Evolutionary conservation across 257 asterid genomes (phyloP), one percentile per base, ranked within the genome.

Genomic region (Solanum bulbocastanum): DNA sequence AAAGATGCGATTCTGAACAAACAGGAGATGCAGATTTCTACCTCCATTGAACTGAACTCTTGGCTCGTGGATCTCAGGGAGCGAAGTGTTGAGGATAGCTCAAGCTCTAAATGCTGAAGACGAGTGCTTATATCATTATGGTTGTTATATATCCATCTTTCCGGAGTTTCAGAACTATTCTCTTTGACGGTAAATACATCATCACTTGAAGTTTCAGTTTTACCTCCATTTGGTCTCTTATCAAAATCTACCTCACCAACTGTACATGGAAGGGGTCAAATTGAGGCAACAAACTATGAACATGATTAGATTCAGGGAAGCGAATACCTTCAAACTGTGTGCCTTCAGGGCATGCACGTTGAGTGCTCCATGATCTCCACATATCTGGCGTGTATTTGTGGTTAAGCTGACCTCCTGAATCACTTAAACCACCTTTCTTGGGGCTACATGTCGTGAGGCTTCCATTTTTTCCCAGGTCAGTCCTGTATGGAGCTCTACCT

Each of bases 301-400:
- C 42, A 82, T 62, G 72, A 83, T 60, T 68, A 46, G 60, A 83
- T 68, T 20, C 82, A 76, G 40, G 46, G 60, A 86, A 42, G 44
- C 83, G 36, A 58, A 75, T 72, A 94, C 98, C 98, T 95, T 96
- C 99, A 90, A 95, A 94, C 18, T 92, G 92, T 10, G 85, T 68
- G 83, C 86, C 79, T n/a, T 88, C 91, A 84, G 88, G 89, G 33
- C 95, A 96, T 62, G 98, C 93, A 75, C 95, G 92, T 27, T 88
- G 90, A 83, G 83, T 86, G 84, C 94, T 93, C 98, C 98, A 95
- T 69, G 91, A 89, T 92, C 93, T 94, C 99, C 99, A 94, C 56
- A 88, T 87, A 87, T 94, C 96, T 13, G 95, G 94, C 84, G 92
- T 94, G 56, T 87, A 88, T 75, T 89, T 88, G 66, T 89, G 94